Evolutionary conservation across 1,284 basidiomycete species (phyloP).

Genomic region (Farysia itapuensis): DNA sequence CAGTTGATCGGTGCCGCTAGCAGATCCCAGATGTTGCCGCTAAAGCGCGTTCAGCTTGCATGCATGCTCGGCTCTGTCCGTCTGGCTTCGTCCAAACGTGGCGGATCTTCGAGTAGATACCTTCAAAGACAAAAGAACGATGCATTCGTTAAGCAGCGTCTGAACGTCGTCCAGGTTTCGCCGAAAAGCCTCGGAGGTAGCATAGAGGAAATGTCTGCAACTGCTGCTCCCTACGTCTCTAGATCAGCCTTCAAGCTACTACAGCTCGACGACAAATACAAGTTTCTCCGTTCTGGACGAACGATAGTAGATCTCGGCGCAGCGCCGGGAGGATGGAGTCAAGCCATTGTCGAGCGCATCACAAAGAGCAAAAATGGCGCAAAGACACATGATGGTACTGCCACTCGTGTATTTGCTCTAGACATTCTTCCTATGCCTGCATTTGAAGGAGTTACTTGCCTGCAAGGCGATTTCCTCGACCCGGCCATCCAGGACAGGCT

Average conservation of each 20-base stretch:
- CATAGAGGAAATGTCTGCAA: conserved; percentile 1
- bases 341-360: conserved; percentile 32
- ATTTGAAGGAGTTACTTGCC: conserved; percentile 12
- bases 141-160: conserved; percentile 27
- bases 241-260: conserved; percentile 53
- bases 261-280: conserved; percentile 42
- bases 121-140: conserved; percentile 29
- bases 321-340: conserved; percentile 54
- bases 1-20: too few relatives aligned
- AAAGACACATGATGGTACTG: neutral
- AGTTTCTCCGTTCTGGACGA: conserved; percentile 27
- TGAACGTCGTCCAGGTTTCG: neutral
- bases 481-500: conserved; percentile 10
- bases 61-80: too few relatives aligned
- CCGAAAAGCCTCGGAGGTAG: neutral
- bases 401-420: conserved; percentile 30
- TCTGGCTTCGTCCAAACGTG: conserved; percentile 18
- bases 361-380: neutral
- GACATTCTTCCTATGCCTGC: conserved; percentile 35
- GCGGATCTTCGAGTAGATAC: conserved; percentile 28
- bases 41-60: too few relatives aligned
- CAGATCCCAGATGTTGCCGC: too few relatives aligned
- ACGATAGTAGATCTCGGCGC: conserved; percentile 51
- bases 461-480: conserved; percentile 48
- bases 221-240: conserved; percentile 23